Percentiles rank a stretch among this genome's conserved stretches.
These are phyloP conservation scores for Ceratocystis lukuohia DNA, from an alignment of 2,329 filamentous ascomycete species.

Conservation along the genomic window DNA sequence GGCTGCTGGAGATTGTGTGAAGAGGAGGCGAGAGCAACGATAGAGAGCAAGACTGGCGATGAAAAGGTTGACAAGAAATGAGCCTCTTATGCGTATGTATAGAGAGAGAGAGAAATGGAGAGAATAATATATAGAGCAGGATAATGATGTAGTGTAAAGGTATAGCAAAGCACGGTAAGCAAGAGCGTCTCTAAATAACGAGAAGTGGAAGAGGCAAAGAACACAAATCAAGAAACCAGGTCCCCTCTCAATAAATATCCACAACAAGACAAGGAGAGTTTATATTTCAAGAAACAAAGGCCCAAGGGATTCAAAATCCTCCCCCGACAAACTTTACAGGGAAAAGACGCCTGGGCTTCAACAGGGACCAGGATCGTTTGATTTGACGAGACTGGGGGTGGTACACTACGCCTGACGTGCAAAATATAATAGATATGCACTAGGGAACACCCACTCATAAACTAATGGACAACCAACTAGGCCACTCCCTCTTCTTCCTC, in stretches of 20 bases:
- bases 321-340: conserved; percentile 1
- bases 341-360: background rate
- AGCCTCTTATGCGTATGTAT: background rate
- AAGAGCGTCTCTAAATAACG: background rate
- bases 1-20: background rate
- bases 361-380: conserved; percentile 1
- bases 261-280: background rate
- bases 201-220: background rate
- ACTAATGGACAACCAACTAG: background rate
- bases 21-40: background rate
- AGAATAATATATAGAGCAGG: background rate
- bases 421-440: background rate
- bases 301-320: background rate
- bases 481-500: background rate
- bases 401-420: background rate
- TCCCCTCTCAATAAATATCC: background rate
- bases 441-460: background rate
- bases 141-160: no score
- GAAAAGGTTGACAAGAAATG: background rate
- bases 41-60: background rate
- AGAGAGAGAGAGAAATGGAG: background rate
- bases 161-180: no score
- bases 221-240: background rate
- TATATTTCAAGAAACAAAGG: conserved; percentile 10
- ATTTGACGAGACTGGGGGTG: background rate